Conservation (phyloP, 2,329 filamentous ascomycete species). For the Metarhizium rileyi region DNA sequence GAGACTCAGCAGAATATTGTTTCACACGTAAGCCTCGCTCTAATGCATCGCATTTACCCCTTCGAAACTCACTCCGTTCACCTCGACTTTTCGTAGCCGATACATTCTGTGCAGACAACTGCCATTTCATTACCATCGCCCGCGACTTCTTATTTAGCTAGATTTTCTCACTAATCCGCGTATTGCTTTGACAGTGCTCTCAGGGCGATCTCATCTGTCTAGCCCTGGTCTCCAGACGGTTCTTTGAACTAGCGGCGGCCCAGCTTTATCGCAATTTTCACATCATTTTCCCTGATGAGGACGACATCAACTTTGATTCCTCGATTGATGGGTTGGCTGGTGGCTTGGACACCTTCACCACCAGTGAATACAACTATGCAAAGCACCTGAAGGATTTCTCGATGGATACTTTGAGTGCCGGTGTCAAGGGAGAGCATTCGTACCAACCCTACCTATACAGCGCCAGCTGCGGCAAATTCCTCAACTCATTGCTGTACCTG, state of each 20-base stretch:
- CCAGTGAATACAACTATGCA: constrained; percentile 55
- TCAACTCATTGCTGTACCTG: constrained; percentile 50
- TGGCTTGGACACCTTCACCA: constrained; percentile 51
- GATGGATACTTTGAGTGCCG: constrained; percentile 44
- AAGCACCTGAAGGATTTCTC: constrained; percentile 44
- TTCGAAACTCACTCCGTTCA: not conserved
- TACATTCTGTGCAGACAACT: not conserved
- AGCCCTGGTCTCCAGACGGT: constrained; percentile 47
- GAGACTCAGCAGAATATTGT: constrained; percentile 42
- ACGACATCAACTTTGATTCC: constrained; percentile 40
- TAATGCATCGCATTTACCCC: too few species aligned
- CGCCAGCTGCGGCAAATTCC: constrained; percentile 50
- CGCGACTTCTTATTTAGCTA: not conserved
- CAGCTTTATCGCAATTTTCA: constrained; percentile 50
- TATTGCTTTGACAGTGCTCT: constrained; percentile 31
- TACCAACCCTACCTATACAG: constrained; percentile 46
- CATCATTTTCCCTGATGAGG: constrained; percentile 52
- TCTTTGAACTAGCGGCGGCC: constrained; percentile 47
- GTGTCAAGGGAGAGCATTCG: constrained; percentile 40
- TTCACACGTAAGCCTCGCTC: constrained; percentile 31
- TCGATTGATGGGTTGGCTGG: constrained; percentile 48
- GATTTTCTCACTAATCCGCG: not conserved
- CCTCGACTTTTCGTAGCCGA: not conserved
- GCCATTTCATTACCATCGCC: not conserved
- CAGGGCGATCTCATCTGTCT: constrained; percentile 45